Base-by-base conservation (phyloP, 2,329 filamentous ascomycete genomes). In the Fusarium sp. region DNA sequence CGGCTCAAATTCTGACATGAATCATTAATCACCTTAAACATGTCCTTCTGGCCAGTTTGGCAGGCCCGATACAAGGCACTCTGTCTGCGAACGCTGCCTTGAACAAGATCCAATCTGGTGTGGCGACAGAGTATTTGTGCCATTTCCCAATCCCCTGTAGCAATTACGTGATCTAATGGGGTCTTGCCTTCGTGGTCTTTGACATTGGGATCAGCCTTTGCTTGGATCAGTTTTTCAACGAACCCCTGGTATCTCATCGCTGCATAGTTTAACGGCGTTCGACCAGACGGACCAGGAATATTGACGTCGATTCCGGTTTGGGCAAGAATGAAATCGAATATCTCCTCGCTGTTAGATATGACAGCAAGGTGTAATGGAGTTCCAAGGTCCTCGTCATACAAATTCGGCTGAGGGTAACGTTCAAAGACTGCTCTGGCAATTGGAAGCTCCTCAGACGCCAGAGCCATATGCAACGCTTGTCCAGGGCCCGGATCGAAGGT, bases 1-100 rank as follows among this genome's bases (percentile, higher is more conserved):
- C 6, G 24, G 11, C 0, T 13, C 7, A 26, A 9, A 6, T 9
- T 26, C 8, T 13, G 24, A 6, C 24, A 20, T 26, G 17, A 13
- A 45, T 24, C 8, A 20, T 45, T 45, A 3, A 45, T 45, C 5
- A 26, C 42, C 5, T 26, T 26, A 8, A 45, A 26, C 8, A 26
- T 20, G 17, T 26, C 42, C 42, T 45, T 9, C 0, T 45, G n/a
- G 1, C 24, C 24, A 45, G 42, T 45, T 45, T 26, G 42, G 6
- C 42, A 45, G 11, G 24, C 42, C 42, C 42, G 24, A 26, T 45
- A 45, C 2, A 45, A 45, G 24, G 17, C 42, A 9, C 24, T 45
- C 5, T 45, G 17, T 26, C 24, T 13, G 24, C 42, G 8, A 45
- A 26, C 42, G 1, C 24, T 45, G 17, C 24, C 42, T 45, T 13